Conservation (phyloP, 2,329 filamentous ascomycete genomes). For the Juglanconis sp. region DNA sequence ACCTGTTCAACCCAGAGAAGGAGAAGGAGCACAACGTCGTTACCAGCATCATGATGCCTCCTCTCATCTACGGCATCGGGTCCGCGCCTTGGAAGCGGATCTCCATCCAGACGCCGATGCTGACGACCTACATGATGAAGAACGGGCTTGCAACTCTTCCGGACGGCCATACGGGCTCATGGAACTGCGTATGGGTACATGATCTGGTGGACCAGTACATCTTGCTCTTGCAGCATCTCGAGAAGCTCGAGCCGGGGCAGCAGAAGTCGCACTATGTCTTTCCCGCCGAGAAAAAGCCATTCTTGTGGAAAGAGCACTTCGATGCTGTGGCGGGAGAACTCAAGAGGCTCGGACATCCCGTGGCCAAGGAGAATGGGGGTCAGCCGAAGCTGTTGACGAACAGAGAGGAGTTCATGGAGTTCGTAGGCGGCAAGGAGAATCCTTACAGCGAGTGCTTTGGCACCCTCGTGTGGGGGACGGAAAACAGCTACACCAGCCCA, state of each 20-base stretch:
- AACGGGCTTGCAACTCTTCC: conserved; percentile 13
- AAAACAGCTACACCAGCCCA: conserved; percentile 18
- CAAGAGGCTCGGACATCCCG: conserved; percentile 13
- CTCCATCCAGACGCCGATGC: conserved; percentile 18
- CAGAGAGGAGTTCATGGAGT: conserved; percentile 15
- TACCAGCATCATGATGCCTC: conserved; percentile 17
- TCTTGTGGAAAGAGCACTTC: conserved; percentile 17
- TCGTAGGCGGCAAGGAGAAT: conserved; percentile 15
- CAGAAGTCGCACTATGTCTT: conserved; percentile 18
- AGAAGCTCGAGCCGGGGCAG: conserved; percentile 14
- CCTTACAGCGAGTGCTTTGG: conserved; percentile 15
- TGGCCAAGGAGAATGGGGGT: conserved; percentile 6
- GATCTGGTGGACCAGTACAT: conserved; percentile 17
- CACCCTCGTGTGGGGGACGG: conserved; percentile 10
- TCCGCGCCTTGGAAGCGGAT: conserved; percentile 12
- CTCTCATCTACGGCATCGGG: conserved; percentile 16
- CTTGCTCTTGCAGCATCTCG: conserved; percentile 10
- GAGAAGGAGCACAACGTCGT: conserved; percentile 18
- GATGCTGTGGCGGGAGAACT: conserved; percentile 15
- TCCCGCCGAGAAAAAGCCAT: conserved; percentile 13
- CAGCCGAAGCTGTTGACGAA: conserved; percentile 5
- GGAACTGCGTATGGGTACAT: conserved; percentile 19
- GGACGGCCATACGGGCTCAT: conserved; percentile 2
- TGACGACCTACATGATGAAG: conserved; percentile 15
- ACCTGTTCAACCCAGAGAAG: conserved; percentile 9